Evolutionary conservation across 169 alveolate genomes (phyloP), one percentile per base, ranked within the genome.

Genomic region (Eimeria tenella): DNA sequence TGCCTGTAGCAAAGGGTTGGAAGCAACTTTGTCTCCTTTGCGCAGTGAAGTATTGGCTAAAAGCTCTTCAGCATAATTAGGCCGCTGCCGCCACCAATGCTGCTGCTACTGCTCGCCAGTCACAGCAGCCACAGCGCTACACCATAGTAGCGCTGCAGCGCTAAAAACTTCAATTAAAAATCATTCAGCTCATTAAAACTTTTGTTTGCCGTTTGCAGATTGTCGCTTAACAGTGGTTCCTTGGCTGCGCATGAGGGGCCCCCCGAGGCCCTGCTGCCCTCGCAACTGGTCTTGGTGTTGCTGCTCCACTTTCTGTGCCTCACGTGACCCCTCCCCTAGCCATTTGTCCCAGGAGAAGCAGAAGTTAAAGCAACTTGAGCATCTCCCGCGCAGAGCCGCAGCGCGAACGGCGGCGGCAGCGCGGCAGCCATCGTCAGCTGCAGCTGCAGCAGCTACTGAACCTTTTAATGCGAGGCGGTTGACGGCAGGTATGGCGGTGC

Each of bases 161-260:
- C 21, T 49, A 5, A 42, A 42, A 9, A 25, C 31, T 52, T 10
- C 84, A 31, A 1, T 9, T 68, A 9, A 68, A 15, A 68, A n/a
- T 21, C n/a, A 68, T 31, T 31, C 42, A 31, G 42, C 42, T 31
- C 42, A 31, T 31, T 31, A 31, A 31, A 31, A 31, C 42, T 31
- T 31, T 31, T 31, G 42, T 31, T 31, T 31, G 42, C 42, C 42
- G 42, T 31, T 31, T 31, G 42, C 42, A 31, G 42, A 31, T 31
- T 31, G 42, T 2, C 42, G 42, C 42, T 31, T 31, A 31, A 50
- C 77, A 6, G 77, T 50, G 25, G 77, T 5, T 21, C 11, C 23
- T n/a, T 68, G 77, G n/a, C 77, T 68, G n/a, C 25, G 5, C 77
- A 68, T 68, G 77, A 68, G 77, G 77, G 77, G 77, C 77, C 77